Evolutionary conservation across 306 rosid species (phyloP), one percentile per base, ranked within the genome.

Genomic region (Arachis stenosperma): DNA sequence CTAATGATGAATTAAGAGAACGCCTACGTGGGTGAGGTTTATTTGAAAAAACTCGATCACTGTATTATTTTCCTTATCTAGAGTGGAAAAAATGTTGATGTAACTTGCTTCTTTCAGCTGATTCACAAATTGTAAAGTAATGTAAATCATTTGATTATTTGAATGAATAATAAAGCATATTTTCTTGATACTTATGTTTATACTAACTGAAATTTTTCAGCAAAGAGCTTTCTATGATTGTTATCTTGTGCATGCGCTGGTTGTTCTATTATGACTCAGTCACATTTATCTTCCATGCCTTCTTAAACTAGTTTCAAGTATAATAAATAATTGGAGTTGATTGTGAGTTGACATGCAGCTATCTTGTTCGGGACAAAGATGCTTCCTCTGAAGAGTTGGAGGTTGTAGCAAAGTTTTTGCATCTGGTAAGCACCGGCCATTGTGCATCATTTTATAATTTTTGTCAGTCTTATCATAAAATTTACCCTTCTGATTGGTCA

Each of bases 1-100:
- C 96, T 22, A 87, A 87, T 77, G 90, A 87, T 17, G 99, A 94
- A 43, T 84, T 94, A 74, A 85, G 96, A 86, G 77, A 69, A 77
- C 95, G 99, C 83, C 64, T 94, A 61, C 88, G 54, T 4, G 87
- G 95, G 99, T 91, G 77, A 86, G 93, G 17, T 61, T 52, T 80
- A 61, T 6, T 68, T 10, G 13, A 10, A 29, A 4, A 60, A 37
- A 8, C 30, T 6, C 7, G 41, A 8, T 67, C 9, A 56, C 6
- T 51, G 29, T 62, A 9, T 42, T 50, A 51, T 9, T 68, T 65
- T 33, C 50, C 27, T 22, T 47, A 9, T 47, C 43, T 65, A 9
- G 36, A 64, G 36, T 27, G 53, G 36, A 68, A 71, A 29, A 36
- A 36, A 3, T 2, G 37, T 33, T 33, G 3, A 33, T 33, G 37